Evolutionary conservation across 1,284 basidiomycete species (phyloP), one percentile per base, ranked within the genome.

Genomic region (Malassezia brasiliensis): DNA sequence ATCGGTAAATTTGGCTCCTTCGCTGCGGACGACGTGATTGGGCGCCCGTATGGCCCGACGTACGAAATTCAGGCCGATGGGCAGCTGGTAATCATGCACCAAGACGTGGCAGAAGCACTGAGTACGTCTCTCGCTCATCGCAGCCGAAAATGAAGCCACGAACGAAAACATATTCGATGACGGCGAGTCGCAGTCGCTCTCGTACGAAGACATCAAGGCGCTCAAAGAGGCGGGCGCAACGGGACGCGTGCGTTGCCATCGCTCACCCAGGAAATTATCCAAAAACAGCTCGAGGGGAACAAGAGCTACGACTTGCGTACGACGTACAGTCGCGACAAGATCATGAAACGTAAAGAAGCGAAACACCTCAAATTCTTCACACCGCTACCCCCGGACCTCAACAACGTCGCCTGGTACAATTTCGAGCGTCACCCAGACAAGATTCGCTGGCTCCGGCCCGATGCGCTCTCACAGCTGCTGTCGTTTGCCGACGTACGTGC

Each of bases 351-450:
- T 1, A 74, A 74, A 50, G 72, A 74, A 52, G 60, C 68, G 36
- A 74, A 74, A 70, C 96, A 89, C 74, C 83, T 85, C 10, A 91
- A 89, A 73, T 82, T 83, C 7, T 90, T 99, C 66, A 85, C 87
- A 3, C 88, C 88, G 0, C 80, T 96, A 35, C 85, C 90, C 40
- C 90, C 93, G 0, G 90, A 90, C 0, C 73, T 88, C 22, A 84
- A 84, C 78, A 90, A 91, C 72, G 83, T 98, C 38, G 85, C 86
- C 72, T 83, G 88, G 62, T 91, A 88, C 75, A 89, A 89, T 86
- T 86, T 88, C 45, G 75, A 76, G 77, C 62, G 65, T 44, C 78
- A 78, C 52, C 61, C 88, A 47, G 81, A 77, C 53, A 84, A 88
- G 55, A 84, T 94, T 55, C 83, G 88, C 39, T 84, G 88, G 62